phyloP scores from a whole-genome alignment of 306 rosid species.

The Dryas alaskensis region DNA sequence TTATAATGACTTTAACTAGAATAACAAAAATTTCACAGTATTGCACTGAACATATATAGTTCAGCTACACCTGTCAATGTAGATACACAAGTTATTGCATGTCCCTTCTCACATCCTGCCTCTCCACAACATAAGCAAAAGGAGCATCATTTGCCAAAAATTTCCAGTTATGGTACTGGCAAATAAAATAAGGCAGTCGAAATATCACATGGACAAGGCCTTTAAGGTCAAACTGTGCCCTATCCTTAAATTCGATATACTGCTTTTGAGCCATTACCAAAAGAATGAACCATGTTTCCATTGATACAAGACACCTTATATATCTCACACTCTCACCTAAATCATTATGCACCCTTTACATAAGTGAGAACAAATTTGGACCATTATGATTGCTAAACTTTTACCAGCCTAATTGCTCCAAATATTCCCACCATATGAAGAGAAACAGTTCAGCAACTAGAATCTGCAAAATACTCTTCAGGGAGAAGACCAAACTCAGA shows the following conservation, averaged over 20 bases:
- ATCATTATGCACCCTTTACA: background rate
- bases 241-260: background rate
- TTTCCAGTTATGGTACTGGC: background rate
- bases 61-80: background rate
- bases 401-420: no score
- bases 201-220: background rate
- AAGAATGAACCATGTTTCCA: no score
- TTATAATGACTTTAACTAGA: background rate
- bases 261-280: background rate
- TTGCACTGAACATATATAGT: background rate
- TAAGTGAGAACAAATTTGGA: background rate
- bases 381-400: no score
- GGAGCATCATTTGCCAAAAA: background rate
- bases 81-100: background rate
- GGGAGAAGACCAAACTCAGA: no score
- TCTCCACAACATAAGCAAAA: background rate
- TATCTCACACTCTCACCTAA: slow-evolving; percentile 2
- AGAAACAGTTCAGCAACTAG: no score
- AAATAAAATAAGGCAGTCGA: background rate
- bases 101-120: background rate
- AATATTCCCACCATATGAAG: no score
- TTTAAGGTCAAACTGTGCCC: no score
- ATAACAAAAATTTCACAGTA: background rate
- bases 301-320: background rate
- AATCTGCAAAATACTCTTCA: no score